These are phyloP conservation scores for Alternaria sp. DNA, from an alignment of 2,329 filamentous ascomycete species.

Conservation along the genomic window DNA sequence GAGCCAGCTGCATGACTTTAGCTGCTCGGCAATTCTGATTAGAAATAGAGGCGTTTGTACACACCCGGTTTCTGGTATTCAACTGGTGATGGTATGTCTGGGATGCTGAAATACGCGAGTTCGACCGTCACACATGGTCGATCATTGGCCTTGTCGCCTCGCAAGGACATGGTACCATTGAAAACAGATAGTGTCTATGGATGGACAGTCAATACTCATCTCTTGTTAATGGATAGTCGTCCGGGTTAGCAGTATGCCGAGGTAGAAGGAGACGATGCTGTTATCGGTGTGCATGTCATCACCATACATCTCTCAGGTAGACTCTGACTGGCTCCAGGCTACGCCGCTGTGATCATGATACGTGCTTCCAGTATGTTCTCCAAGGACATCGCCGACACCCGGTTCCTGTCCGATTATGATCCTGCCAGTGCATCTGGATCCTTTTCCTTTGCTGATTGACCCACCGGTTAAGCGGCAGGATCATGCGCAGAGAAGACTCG, in stretches of 20 bases:
- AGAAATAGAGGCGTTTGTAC: background rate
- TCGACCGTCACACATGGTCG: background rate
- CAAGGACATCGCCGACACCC: background rate
- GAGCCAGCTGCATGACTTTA: background rate
- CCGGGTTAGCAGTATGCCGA: background rate
- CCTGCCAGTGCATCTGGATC: background rate
- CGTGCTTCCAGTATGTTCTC: background rate
- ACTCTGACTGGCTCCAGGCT: background rate
- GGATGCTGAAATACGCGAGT: background rate
- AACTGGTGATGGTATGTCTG: background rate
- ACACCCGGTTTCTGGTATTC: background rate
- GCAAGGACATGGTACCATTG: background rate
- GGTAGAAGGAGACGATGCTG: background rate
- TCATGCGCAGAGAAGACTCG: background rate
- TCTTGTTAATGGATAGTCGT: background rate
- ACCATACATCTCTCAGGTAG: background rate
- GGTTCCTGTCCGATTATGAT: background rate
- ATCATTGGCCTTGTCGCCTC: background rate
- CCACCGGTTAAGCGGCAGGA: background rate
- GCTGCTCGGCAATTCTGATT: background rate
- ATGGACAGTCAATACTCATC: background rate
- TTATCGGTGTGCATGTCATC: background rate
- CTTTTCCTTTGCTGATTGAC: background rate
- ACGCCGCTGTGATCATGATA: background rate
- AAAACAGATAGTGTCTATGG: background rate